phyloP scores from a whole-genome alignment of 1,139 yeast species.

The Suhomyces wounanorum region DNA sequence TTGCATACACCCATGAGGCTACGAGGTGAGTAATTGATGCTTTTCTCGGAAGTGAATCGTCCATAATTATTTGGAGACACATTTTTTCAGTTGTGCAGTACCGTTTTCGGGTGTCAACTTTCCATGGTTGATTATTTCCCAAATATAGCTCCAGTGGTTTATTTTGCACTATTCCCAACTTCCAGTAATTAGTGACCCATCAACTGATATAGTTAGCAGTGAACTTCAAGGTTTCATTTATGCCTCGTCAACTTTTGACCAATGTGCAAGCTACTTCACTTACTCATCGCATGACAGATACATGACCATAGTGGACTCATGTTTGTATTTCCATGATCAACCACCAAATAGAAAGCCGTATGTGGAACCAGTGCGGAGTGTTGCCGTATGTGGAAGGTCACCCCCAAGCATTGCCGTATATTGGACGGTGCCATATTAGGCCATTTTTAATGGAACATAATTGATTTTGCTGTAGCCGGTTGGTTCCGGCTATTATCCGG shows the following conservation, averaged over 20 bases:
- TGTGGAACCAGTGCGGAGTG: neutral
- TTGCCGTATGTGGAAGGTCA: neutral
- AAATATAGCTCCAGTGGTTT: neutral
- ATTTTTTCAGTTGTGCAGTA: no score
- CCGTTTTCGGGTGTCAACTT: no score
- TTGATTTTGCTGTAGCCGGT: neutral
- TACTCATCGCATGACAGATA: neutral
- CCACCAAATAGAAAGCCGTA: neutral
- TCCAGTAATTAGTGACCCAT: neutral
- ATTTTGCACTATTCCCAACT: neutral
- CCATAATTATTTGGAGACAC: no score
- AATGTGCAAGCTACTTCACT: no score
- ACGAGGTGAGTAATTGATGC: neutral
- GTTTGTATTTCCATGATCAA: neutral
- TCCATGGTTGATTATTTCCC: neutral
- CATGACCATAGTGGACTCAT: neutral
- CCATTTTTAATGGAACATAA: neutral
- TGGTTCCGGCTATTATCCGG: neutral
- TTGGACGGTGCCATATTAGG: neutral
- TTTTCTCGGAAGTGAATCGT: neutral
- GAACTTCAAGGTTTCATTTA: no score
- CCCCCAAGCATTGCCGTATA: neutral
- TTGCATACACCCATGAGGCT: neutral
- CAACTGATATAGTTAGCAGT: no score
- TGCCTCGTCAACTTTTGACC: no score